Evolutionary conservation across 1,139 yeast genomes (phyloP), one percentile per base, ranked within the genome.

Genomic region (Casaregolazyma lundiana): DNA sequence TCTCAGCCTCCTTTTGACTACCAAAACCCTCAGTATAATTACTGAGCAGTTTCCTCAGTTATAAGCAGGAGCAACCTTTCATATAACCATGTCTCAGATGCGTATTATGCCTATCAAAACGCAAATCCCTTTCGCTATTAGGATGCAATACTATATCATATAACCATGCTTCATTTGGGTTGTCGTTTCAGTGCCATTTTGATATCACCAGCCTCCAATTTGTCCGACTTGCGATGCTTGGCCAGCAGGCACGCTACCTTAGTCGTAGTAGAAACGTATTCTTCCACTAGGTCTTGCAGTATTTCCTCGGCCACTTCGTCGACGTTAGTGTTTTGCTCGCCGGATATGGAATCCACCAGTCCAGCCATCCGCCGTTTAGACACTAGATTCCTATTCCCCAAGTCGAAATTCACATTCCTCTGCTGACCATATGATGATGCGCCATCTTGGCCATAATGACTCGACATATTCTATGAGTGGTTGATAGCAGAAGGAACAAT

Each of bases 1-100:
- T 51, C 53, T 19, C 41, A 38, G 20, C 52, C 60, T 38, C 56
- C 56, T 16, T 44, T 52, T 34, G 45, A 51, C 39, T 50, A 51
- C 46, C 43, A 46, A 30, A 43, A 51, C 46, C 37, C 43, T 32
- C 49, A 48, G 9, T 37, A 46, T 41, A 35, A 43, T 8, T 42
- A 42, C 40, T 35, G n/a, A n/a, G n/a, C n/a, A n/a, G n/a, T n/a
- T n/a, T n/a, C n/a, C n/a, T n/a, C n/a, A n/a, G n/a, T n/a, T n/a
- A n/a, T n/a, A n/a, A n/a, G n/a, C n/a, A n/a, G n/a, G n/a, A n/a
- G n/a, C n/a, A n/a, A n/a, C n/a, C n/a, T n/a, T n/a, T n/a, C n/a
- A n/a, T n/a, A n/a, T n/a, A n/a, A n/a, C n/a, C n/a, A n/a, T n/a
- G n/a, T n/a, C n/a, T n/a, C n/a, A n/a, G n/a, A n/a, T n/a, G n/a